Conservation (phyloP, 2,329 filamentous ascomycete genomes). For the Pyrenophora seminiperda region DNA sequence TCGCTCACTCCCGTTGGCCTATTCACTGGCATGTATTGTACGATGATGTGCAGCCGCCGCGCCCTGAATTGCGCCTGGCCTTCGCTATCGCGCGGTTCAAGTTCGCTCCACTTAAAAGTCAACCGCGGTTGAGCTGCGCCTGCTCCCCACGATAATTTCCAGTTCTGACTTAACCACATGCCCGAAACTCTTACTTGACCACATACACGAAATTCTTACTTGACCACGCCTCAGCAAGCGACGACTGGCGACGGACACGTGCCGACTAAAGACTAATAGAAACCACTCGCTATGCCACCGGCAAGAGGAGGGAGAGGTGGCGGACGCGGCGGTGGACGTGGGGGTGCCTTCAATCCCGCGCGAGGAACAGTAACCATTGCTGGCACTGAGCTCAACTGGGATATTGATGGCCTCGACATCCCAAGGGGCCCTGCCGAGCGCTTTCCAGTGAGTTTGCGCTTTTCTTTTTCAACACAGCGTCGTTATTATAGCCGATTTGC, state of each 20-base stretch:
- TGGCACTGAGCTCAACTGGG: slow-evolving; percentile 51
- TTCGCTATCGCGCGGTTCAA: slow-evolving; percentile 5
- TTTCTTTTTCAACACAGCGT: slow-evolving; percentile 2
- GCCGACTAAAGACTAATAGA: too few relatives aligned
- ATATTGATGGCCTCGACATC: slow-evolving; percentile 48
- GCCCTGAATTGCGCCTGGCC: background rate
- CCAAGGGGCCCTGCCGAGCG: slow-evolving; percentile 48
- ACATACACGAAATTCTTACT: slow-evolving; percentile 6
- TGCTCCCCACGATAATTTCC: slow-evolving; percentile 22
- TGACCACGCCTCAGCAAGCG: background rate
- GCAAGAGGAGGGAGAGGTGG: slow-evolving; percentile 44
- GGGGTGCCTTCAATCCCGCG: slow-evolving; percentile 36
- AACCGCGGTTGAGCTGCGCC: slow-evolving; percentile 19
- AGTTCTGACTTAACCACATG: slow-evolving; percentile 21
- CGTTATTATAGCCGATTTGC: background rate
- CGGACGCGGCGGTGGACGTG: slow-evolving; percentile 34
- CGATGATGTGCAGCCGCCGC: background rate
- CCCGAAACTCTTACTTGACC: slow-evolving; percentile 18
- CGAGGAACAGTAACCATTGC: slow-evolving; percentile 48
- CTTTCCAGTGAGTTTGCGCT: slow-evolving; percentile 46
- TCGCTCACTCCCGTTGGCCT: too few relatives aligned
- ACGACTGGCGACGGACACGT: background rate
- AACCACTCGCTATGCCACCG: slow-evolving; percentile 23
- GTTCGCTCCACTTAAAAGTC: slow-evolving; percentile 12
- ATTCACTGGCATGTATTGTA: slow-evolving; percentile 6